These are phyloP conservation scores for Endoconidiophora polonica DNA, from an alignment of 2,329 filamentous ascomycete genomes.

Conservation along the genomic window DNA sequence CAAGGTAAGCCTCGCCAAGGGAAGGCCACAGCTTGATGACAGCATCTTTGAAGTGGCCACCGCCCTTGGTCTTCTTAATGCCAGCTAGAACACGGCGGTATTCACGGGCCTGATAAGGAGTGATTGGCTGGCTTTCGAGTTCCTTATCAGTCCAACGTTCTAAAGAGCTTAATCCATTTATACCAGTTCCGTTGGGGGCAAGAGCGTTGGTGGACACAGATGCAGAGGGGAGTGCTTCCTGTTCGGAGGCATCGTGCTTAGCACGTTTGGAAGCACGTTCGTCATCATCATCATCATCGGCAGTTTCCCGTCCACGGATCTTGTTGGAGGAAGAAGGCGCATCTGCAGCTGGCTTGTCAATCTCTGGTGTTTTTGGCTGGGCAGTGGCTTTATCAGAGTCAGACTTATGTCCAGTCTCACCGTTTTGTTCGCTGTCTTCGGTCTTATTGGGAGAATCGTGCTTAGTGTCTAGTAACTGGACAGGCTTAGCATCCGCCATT, in stretches of 20 bases:
- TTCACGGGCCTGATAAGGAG: slow-evolving; percentile 41
- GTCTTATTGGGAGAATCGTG: background rate
- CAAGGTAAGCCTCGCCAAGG: slow-evolving; percentile 56
- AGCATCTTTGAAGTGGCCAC: slow-evolving; percentile 57
- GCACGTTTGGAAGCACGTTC: slow-evolving; percentile 67
- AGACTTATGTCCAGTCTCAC: background rate
- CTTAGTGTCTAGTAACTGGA: background rate
- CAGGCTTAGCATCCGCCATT: background rate
- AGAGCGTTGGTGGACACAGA: slow-evolving; percentile 16
- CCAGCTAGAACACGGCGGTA: slow-evolving; percentile 51
- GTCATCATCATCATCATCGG: slow-evolving; percentile 35
- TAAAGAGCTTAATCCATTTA: slow-evolving; percentile 19
- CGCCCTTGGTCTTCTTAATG: slow-evolving; percentile 74
- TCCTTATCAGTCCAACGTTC: slow-evolving; percentile 27
- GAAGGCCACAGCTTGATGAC: slow-evolving; percentile 60
- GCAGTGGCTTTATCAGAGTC: background rate
- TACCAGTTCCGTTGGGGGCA: slow-evolving; percentile 13
- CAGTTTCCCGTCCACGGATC: slow-evolving; percentile 61
- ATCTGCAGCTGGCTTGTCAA: slow-evolving; percentile 22
- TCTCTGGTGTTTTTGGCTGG: background rate
- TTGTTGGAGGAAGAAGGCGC: slow-evolving; percentile 36
- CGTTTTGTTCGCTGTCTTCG: background rate
- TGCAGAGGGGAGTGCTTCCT: slow-evolving; percentile 16
- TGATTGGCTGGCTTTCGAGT: slow-evolving; percentile 34
- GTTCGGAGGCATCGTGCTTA: slow-evolving; percentile 46